These are phyloP conservation scores for Penicillium lividum DNA, from an alignment of 495 filamentous ascomycete species.

Conservation along the genomic window DNA sequence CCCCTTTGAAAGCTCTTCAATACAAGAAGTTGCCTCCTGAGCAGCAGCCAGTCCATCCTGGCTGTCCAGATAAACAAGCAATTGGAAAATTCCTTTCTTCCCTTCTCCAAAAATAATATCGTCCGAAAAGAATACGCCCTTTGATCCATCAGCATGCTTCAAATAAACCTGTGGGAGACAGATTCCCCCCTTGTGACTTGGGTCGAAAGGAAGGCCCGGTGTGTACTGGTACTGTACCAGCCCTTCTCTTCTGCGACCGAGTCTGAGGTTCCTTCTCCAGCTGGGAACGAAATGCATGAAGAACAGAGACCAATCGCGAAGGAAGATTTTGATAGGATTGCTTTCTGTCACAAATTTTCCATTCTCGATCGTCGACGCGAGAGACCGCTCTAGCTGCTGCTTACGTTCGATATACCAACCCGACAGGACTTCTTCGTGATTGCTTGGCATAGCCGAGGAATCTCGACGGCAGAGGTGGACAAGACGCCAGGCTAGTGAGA, in stretches of 20 bases:
- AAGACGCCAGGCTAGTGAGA: conserved; percentile 50
- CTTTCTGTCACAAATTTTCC: conserved; percentile 33
- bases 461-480: conserved; percentile 28
- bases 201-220: conserved; percentile 31
- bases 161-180: conserved; percentile 16
- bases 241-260: conserved; percentile 28
- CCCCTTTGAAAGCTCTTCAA: not conserved
- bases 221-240: conserved; percentile 28
- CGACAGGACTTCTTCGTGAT: conserved; percentile 18
- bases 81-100: not conserved
- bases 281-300: conserved; percentile 31
- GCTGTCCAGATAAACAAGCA: conserved; percentile 1
- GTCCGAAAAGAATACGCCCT: conserved; percentile 13
- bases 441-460: conserved; percentile 1
- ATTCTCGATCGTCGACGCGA: conserved; percentile 35
- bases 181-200: conserved; percentile 4
- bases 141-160: not conserved
- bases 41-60: conserved; percentile 1
- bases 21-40: not conserved
- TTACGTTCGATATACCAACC: conserved; percentile 42
- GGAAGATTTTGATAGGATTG: conserved; percentile 28
- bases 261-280: conserved; percentile 28
- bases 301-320: conserved; percentile 38
- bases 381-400: conserved; percentile 38
- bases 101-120: conserved; percentile 13